Evolutionary conservation across 1,284 basidiomycete species (phyloP).

Genomic region (Rhodotorula sp.): DNA sequence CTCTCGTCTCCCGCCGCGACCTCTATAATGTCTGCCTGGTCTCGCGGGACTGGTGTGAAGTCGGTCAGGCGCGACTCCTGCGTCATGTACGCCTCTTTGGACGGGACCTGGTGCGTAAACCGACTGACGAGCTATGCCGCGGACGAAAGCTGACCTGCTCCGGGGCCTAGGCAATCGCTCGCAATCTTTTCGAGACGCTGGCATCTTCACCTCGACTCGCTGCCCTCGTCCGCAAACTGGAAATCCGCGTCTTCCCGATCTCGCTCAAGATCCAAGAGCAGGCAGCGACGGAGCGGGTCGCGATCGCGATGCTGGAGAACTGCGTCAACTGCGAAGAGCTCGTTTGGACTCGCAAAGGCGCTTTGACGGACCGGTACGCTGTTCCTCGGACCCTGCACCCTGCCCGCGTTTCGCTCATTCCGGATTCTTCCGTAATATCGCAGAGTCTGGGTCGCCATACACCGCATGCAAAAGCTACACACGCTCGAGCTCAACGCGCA

Average conservation of each 20-base stretch:
- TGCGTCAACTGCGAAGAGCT: conserved; percentile 21
- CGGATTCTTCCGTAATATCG: rapidly evolving
- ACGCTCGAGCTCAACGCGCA: conserved; percentile 36
- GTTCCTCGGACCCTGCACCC: background rate
- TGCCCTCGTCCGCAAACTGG: conserved; percentile 27
- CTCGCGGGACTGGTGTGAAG: conserved; percentile 9
- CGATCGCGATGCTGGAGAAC: conserved; percentile 17
- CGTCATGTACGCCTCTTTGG: conserved; percentile 32
- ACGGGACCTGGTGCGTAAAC: conserved; percentile 24
- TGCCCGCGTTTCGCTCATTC: background rate
- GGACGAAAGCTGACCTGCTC: background rate
- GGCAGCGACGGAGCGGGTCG: conserved; percentile 20
- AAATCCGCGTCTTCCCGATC: conserved; percentile 35
- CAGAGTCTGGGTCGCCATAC: conserved; percentile 34
- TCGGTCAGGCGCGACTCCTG: conserved; percentile 18
- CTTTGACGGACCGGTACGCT: conserved; percentile 25
- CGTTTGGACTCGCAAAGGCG: conserved; percentile 36
- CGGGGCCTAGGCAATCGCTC: conserved; percentile 17
- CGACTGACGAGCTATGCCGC: background rate
- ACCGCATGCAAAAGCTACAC: conserved; percentile 8
- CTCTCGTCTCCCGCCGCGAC: conserved; percentile 24
- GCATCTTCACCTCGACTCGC: conserved; percentile 13
- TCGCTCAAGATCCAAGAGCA: conserved; percentile 26
- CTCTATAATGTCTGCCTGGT: conserved; percentile 23
- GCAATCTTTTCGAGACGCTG: conserved; percentile 18